These are phyloP conservation scores for Heliamphora exappendiculata DNA, from an alignment of 148 eudicot genomes.

Conservation along the genomic window DNA sequence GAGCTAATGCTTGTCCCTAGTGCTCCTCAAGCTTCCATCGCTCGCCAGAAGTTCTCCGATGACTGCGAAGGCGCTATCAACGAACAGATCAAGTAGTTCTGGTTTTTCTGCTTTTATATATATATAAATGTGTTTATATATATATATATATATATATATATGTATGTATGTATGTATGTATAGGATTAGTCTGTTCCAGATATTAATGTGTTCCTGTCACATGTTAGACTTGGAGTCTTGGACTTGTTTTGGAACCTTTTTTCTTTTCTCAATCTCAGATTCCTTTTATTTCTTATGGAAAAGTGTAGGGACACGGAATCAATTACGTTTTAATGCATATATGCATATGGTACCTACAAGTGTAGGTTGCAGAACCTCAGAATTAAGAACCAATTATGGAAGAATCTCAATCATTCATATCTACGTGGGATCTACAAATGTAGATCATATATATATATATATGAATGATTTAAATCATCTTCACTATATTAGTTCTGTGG, in stretches of 20 bases:
- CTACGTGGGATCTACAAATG: background rate
- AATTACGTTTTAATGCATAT: no score
- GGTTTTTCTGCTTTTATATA: background rate
- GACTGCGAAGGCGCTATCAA: slow-evolving; percentile 65
- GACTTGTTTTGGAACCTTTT: background rate
- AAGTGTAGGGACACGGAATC: background rate
- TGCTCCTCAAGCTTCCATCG: slow-evolving; percentile 65
- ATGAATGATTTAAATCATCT: no score
- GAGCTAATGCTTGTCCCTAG: slow-evolving; percentile 66
- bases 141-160: background rate
- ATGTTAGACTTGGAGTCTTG: background rate
- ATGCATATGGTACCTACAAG: no score
- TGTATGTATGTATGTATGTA: background rate
- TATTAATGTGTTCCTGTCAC: no score
- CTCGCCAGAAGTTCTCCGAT: slow-evolving; percentile 65
- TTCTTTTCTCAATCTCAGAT: background rate
- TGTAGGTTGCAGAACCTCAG: no score
- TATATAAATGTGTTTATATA: no score
- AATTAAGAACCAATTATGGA: no score
- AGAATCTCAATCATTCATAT: background rate
- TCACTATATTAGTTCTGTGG: no score
- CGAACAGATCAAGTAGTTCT: slow-evolving; percentile 67
- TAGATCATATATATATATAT: no score
- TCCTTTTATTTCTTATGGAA: background rate
- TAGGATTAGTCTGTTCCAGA: no score